phyloP scores from a whole-genome alignment of 192 early-diverging fungal genomes.

The Umbelopsis isabellina region DNA sequence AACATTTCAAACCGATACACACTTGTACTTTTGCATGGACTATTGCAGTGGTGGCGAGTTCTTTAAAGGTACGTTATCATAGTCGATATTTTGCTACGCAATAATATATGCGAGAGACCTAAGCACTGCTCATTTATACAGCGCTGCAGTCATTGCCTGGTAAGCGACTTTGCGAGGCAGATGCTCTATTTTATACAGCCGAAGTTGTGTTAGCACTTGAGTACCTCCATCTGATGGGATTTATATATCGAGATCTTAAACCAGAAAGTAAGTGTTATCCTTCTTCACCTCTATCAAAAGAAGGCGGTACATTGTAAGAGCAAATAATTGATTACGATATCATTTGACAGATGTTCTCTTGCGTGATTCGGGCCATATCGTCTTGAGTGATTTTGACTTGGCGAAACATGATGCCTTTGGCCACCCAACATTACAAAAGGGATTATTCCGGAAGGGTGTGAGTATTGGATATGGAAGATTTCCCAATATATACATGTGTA shows the following conservation, averaged over 20 bases:
- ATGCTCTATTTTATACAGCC: slow-evolving; percentile 79
- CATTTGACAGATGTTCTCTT: neutral
- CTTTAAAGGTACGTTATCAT: slow-evolving; percentile 57
- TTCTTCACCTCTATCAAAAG: too few relatives aligned
- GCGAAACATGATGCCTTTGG: slow-evolving; percentile 64
- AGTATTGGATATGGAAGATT: neutral
- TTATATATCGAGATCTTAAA: slow-evolving; percentile 89
- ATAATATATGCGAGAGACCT: neutral
- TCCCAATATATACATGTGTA: neutral
- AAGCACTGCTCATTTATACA: neutral
- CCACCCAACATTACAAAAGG: slow-evolving; percentile 5
- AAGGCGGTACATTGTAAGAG: too few relatives aligned
- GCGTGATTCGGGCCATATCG: slow-evolving; percentile 69
- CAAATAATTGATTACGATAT: too few relatives aligned
- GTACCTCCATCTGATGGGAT: slow-evolving; percentile 73
- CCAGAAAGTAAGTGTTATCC: slow-evolving; percentile 61
- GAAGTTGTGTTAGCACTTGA: slow-evolving; percentile 81
- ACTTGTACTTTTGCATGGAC: slow-evolving; percentile 90
- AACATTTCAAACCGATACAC: slow-evolving; percentile 82
- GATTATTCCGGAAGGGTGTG: neutral
- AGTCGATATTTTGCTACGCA: neutral
- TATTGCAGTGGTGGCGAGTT: slow-evolving; percentile 91
- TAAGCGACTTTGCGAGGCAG: slow-evolving; percentile 1
- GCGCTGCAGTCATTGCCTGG: slow-evolving; percentile 2
- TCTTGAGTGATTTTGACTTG: slow-evolving; percentile 91